Conservation (phyloP, 805 yeast species). For the Suhomyces prunicola region DNA sequence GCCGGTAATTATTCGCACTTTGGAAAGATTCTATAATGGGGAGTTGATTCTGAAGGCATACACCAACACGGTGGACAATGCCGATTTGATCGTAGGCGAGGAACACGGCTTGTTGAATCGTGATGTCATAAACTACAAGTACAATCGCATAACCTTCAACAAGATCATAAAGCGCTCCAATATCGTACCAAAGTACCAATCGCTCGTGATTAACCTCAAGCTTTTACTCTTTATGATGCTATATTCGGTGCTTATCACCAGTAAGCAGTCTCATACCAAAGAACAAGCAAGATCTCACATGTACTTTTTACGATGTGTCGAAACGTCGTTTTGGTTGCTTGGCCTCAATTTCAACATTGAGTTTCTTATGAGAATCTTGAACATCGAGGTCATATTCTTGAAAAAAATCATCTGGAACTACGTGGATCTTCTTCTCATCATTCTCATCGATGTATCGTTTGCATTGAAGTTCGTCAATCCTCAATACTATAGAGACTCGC, state of each 20-base stretch:
- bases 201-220: slow-evolving; percentile 37
- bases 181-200: slow-evolving; percentile 41
- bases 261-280: slow-evolving; percentile 11
- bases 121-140: slow-evolving; percentile 28
- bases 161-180: slow-evolving; percentile 30
- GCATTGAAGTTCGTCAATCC: slow-evolving; percentile 16
- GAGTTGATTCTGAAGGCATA: slow-evolving; percentile 36
- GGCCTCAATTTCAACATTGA: slow-evolving; percentile 48
- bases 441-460: slow-evolving; percentile 35
- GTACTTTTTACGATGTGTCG: slow-evolving; percentile 18
- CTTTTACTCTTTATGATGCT: slow-evolving; percentile 28
- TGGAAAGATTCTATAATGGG: slow-evolving; percentile 52
- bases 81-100: neutral
- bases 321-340: slow-evolving; percentile 42
- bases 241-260: slow-evolving; percentile 28
- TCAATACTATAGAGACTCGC: slow-evolving; percentile 27
- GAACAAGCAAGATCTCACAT: neutral
- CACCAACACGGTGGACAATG: slow-evolving; percentile 18
- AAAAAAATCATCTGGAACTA: slow-evolving; percentile 53
- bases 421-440: slow-evolving; percentile 42
- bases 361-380: slow-evolving; percentile 39
- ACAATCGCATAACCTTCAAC: slow-evolving; percentile 28
- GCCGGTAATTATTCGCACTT: slow-evolving; percentile 46
- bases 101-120: slow-evolving; percentile 10
- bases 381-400: slow-evolving; percentile 45